Evolutionary conservation across 2,329 filamentous ascomycete genomes (phyloP).

Genomic region (Monilinia laxa): DNA sequence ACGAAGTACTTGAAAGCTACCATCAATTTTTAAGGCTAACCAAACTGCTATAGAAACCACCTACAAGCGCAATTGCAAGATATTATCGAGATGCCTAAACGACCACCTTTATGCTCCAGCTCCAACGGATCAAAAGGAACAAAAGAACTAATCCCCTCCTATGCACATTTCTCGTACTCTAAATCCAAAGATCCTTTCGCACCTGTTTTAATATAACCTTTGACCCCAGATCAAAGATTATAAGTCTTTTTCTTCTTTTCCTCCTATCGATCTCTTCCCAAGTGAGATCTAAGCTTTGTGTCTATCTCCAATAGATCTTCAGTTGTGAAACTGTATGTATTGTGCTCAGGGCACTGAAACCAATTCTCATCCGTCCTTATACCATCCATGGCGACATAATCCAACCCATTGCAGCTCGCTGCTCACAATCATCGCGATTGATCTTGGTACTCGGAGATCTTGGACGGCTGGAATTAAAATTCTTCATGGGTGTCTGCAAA

Average conservation of each 20-base stretch:
- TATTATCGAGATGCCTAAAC: not conserved
- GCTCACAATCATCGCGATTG: not conserved
- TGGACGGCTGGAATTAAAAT: not conserved
- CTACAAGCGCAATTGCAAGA: not conserved
- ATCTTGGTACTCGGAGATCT: not conserved
- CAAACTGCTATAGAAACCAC: not conserved
- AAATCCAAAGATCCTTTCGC: too few relatives aligned
- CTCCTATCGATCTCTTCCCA: not conserved
- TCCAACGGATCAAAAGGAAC: not conserved
- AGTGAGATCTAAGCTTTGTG: not conserved
- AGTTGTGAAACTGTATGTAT: not conserved
- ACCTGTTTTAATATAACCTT: not conserved
- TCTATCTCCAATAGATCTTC: not conserved
- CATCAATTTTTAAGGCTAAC: not conserved
- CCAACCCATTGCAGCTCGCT: not conserved
- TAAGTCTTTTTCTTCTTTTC: not conserved
- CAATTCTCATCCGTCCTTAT: not conserved
- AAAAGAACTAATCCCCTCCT: not conserved
- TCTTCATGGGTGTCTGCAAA: not conserved
- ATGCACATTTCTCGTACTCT: too few relatives aligned
- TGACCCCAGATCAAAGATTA: not conserved
- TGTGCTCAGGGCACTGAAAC: too few relatives aligned
- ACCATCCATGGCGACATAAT: constrained; percentile 4
- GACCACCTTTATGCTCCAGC: not conserved
- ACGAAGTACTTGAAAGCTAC: not conserved